Evolutionary conservation across 2,329 filamentous ascomycete species (phyloP).

Genomic region (Sporothrix globosa): DNA sequence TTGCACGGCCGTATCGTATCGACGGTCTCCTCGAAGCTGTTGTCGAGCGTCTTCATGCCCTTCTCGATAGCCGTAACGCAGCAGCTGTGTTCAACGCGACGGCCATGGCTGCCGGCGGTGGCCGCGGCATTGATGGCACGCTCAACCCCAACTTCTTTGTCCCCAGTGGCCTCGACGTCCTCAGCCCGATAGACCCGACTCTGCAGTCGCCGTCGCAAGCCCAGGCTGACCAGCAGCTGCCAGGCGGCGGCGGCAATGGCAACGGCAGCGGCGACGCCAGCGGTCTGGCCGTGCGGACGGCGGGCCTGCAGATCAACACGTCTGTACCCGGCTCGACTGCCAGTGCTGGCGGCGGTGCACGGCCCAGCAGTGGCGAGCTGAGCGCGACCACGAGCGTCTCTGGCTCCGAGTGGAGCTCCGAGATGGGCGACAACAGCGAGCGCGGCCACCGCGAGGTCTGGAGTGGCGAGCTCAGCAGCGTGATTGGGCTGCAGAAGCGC

Average conservation of each 20-base stretch:
- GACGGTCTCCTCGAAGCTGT: slow-evolving; percentile 91
- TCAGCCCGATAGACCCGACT: slow-evolving; percentile 38
- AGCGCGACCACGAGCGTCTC: slow-evolving; percentile 57
- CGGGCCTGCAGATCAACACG: slow-evolving; percentile 56
- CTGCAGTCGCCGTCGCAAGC: slow-evolving; percentile 33
- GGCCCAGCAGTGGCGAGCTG: slow-evolving; percentile 53
- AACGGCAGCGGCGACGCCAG: slow-evolving; percentile 41
- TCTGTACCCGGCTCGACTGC: slow-evolving; percentile 41
- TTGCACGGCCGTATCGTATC: slow-evolving; percentile 89
- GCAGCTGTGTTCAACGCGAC: slow-evolving; percentile 98
- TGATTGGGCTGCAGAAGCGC: slow-evolving; percentile 93
- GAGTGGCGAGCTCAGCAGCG: slow-evolving; percentile 79
- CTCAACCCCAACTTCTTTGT: slow-evolving; percentile 67
- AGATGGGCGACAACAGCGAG: slow-evolving; percentile 56
- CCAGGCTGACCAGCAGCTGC: slow-evolving; percentile 28
- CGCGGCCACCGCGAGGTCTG: slow-evolving; percentile 68
- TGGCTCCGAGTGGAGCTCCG: slow-evolving; percentile 61
- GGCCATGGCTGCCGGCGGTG: slow-evolving; percentile 95
- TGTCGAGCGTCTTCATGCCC: slow-evolving; percentile 84
- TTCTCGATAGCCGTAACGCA: slow-evolving; percentile 90
- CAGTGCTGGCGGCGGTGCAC: slow-evolving; percentile 37
- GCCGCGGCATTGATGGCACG: slow-evolving; percentile 73
- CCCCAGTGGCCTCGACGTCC: slow-evolving; percentile 52
- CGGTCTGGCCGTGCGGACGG: slow-evolving; percentile 44
- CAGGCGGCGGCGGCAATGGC: slow-evolving; percentile 35